Base-by-base conservation (phyloP, 257 asterid species). In the Lycium ferocissimum region DNA sequence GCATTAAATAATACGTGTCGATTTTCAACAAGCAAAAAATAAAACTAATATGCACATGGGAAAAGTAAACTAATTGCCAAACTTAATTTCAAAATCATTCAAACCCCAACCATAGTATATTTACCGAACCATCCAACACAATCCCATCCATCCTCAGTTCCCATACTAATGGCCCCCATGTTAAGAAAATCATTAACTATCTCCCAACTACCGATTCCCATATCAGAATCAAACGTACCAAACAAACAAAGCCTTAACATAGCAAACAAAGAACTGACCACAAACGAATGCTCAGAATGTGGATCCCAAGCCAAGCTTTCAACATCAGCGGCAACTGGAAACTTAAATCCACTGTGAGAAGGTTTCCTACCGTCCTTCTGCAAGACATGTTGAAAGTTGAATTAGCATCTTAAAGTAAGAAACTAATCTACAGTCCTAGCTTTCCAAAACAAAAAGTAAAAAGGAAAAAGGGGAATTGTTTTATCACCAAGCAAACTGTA, bases 241-340 rank as follows among this genome's bases (percentile, higher is more conserved):
- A 76, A 15, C 47, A 51, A 76, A 13, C 59, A 76, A 51, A 51
- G 9, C 63, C 47, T 76, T 3, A 76, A 22, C 20, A 26, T 4
- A 76, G 26, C 91, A 57, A 67, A 51, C n/a, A 15, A 43, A 81
- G 88, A 87, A 92, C 98, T 73, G 37, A 95, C 99, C 99, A 92
- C 96, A 91, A 95, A 95, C 6, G 95, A 94, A 88, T 95, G 93
- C 90, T 92, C 94, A 9, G 93, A 89, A 86, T 93, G 98, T 5
- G 98, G 98, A 87, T 97, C 98, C 98, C 98, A 97, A 58, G 93
- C 97, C 92, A 97, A 84, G 88, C 95, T 88, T 89, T 97, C 98
- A 82, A 97, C 98, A 67, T 97, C 96, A 85, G 94, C 92, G 20
- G 86, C 89, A 81, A 95, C 94, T 9, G 92, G 51, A 91, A 98